Conservation (phyloP, 805 yeast genomes). For the Hanseniaspora hatyaiensis region DNA sequence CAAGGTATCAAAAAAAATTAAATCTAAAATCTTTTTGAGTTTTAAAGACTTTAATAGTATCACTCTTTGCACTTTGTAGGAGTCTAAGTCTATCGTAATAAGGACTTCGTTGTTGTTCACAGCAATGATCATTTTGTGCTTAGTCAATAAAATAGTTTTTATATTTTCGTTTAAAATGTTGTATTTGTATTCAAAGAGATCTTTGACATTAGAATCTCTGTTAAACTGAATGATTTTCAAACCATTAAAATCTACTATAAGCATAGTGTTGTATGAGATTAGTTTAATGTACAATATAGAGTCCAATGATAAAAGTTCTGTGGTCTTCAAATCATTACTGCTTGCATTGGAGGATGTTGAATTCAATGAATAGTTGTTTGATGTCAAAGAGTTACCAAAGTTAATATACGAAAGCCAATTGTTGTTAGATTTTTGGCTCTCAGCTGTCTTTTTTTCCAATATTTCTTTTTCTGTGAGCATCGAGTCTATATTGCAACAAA, state of each 20-base stretch:
- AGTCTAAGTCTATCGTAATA: not conserved
- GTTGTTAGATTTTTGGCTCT: not conserved
- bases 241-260: not conserved
- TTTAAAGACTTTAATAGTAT: too few species aligned
- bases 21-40: not conserved
- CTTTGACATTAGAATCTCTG: not conserved
- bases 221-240: not conserved
- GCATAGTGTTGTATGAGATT: not conserved
- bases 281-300: slow-evolving; percentile 6
- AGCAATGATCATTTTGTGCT: not conserved
- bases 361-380: not conserved
- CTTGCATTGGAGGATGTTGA: not conserved
- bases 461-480: not conserved
- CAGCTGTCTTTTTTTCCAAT: not conserved
- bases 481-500: slow-evolving; percentile 9
- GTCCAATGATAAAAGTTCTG: slow-evolving; percentile 1
- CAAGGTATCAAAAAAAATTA: not conserved
- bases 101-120: not conserved
- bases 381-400: slow-evolving; percentile 1
- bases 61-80: too few species aligned
- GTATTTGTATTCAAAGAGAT: not conserved
- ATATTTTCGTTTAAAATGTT: slow-evolving; percentile 1
- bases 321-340: slow-evolving; percentile 10
- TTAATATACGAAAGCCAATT: slow-evolving; percentile 13
- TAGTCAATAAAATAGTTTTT: not conserved